Evolutionary conservation across 495 filamentous ascomycete species (phyloP).

Genomic region (Thozetella sp.): DNA sequence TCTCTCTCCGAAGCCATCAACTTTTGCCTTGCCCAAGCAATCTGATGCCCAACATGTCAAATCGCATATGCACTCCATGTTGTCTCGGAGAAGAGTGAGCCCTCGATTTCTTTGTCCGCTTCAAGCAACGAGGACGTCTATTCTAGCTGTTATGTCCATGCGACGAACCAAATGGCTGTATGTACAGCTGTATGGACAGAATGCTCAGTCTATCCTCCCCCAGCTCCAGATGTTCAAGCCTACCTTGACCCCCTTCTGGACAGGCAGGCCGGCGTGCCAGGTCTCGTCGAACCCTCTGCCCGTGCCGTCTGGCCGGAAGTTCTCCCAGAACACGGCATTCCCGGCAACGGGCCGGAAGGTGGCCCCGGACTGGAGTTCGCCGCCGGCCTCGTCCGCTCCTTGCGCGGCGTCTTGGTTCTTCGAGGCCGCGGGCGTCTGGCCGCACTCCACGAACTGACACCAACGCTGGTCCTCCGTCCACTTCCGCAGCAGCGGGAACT

Average conservation of each 20-base stretch:
- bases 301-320: slow-evolving; percentile 44
- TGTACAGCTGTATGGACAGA: background rate
- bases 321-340: slow-evolving; percentile 53
- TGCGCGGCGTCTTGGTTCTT: background rate
- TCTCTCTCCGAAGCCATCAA: no score
- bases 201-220: slow-evolving; percentile 25
- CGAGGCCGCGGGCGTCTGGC: no score
- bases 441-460: slow-evolving; percentile 47
- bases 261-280: slow-evolving; percentile 50
- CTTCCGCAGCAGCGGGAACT: slow-evolving; percentile 36
- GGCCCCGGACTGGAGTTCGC: slow-evolving; percentile 20
- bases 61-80: no score
- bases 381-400: slow-evolving; percentile 5
- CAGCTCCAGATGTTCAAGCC: slow-evolving; percentile 52
- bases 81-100: no score
- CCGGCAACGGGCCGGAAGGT: slow-evolving; percentile 41
- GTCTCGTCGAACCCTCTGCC: slow-evolving; percentile 44
- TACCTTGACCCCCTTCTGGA: slow-evolving; percentile 41
- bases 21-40: no score
- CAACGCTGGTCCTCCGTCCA: slow-evolving; percentile 28
- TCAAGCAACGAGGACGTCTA: no score
- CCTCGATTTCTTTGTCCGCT: no score
- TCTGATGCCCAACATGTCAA: no score
- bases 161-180: no score
- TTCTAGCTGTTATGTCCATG: no score